Evolutionary conservation across 139 green algal species (phyloP).

Genomic region (Chloropicon primus): DNA sequence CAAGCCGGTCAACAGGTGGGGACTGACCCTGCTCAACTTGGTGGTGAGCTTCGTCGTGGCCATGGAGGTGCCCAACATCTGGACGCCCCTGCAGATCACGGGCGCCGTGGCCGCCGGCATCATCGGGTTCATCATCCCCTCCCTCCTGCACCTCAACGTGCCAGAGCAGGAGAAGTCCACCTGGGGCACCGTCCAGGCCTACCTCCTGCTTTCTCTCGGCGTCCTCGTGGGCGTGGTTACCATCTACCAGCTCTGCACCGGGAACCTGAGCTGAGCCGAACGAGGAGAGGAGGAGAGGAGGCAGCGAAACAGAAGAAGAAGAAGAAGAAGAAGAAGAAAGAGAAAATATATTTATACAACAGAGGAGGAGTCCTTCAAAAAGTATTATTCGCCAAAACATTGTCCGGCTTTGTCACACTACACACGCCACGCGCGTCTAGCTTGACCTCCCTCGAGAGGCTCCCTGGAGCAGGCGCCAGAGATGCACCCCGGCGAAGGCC

Average conservation of each 20-base stretch:
- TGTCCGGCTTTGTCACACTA: too few relatives aligned
- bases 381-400: too few relatives aligned
- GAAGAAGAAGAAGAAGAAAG: too few relatives aligned
- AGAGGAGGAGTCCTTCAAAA: too few relatives aligned
- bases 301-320: too few relatives aligned
- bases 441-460: too few relatives aligned
- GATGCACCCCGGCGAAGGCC: too few relatives aligned
- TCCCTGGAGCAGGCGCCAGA: too few relatives aligned
- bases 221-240: neutral
- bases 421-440: too few relatives aligned
- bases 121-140: slow-evolving; percentile 18
- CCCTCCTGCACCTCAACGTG: neutral
- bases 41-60: neutral
- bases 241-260: neutral
- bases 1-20: neutral
- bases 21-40: neutral
- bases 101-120: slow-evolving; percentile 9
- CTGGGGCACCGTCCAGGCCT: neutral
- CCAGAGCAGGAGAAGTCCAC: neutral
- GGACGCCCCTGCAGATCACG: slow-evolving; percentile 13
- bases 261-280: neutral
- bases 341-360: too few relatives aligned
- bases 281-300: too few relatives aligned
- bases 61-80: slow-evolving; percentile 15
- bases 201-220: neutral